phyloP scores from a whole-genome alignment of 1,284 basidiomycete species.

The Agroathelia rolfsii region DNA sequence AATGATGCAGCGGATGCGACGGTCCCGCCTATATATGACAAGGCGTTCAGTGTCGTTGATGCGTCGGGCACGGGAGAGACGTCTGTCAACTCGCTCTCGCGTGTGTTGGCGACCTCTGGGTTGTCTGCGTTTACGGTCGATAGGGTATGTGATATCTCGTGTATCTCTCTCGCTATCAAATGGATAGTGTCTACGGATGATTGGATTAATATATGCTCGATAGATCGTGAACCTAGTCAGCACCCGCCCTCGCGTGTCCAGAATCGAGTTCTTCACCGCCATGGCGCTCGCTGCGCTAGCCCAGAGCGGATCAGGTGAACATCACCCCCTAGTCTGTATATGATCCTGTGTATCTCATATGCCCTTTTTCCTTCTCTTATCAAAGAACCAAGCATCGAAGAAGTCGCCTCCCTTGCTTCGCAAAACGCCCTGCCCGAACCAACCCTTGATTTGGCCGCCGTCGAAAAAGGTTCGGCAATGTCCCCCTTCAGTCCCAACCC shows the following conservation, averaged over 20 bases:
- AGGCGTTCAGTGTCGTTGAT: conserved; percentile 66
- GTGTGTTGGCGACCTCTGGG: conserved; percentile 65
- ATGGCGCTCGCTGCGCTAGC: conserved; percentile 78
- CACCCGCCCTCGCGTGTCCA: conserved; percentile 66
- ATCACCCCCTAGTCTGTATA: conserved; percentile 4
- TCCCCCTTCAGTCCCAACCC: conserved; percentile 30
- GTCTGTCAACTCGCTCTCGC: conserved; percentile 72
- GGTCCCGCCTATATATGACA: conserved; percentile 70
- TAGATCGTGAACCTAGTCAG: conserved; percentile 81
- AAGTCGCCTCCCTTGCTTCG: conserved; percentile 62
- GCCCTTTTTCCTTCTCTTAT: conserved; percentile 5
- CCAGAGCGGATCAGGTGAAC: conserved; percentile 67
- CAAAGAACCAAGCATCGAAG: conserved; percentile 76
- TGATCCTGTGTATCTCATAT: too few species aligned
- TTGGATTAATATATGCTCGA: conserved; percentile 1
- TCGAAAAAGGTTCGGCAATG: too few species aligned
- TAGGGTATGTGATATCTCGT: conserved; percentile 38
- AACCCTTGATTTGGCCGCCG: conserved; percentile 50
- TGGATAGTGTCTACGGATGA: conserved; percentile 10
- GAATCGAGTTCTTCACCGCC: conserved; percentile 81
- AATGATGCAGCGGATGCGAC: conserved; percentile 52
- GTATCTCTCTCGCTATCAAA: conserved; percentile 2
- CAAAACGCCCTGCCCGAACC: conserved; percentile 65
- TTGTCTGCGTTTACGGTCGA: conserved; percentile 77
- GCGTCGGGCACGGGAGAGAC: conserved; percentile 57